Evolutionary conservation across 2,329 filamentous ascomycete species (phyloP).

Genomic region (Aspergillus sp.): DNA sequence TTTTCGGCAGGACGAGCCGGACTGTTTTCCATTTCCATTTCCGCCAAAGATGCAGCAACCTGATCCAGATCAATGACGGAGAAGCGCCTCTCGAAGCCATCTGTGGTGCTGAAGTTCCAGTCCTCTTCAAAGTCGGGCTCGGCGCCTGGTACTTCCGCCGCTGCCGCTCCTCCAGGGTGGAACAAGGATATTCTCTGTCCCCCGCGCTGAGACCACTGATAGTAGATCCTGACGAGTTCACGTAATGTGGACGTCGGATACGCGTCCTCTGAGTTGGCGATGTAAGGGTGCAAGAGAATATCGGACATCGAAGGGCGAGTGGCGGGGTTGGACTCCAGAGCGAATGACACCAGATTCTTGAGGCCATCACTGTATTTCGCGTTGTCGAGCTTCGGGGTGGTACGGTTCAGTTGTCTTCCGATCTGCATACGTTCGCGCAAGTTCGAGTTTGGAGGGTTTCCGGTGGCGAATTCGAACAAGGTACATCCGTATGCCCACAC

Average conservation of each 20-base stretch:
- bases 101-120: slow-evolving; percentile 66
- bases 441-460: slow-evolving; percentile 49
- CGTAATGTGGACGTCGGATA: slow-evolving; percentile 46
- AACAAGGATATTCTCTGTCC: slow-evolving; percentile 57
- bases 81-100: slow-evolving; percentile 56
- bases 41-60: slow-evolving; percentile 47
- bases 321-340: slow-evolving; percentile 43
- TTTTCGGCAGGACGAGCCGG: slow-evolving; percentile 26
- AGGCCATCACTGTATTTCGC: slow-evolving; percentile 45
- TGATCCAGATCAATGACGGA: slow-evolving; percentile 48
- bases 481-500: slow-evolving; percentile 54
- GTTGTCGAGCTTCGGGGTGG: slow-evolving; percentile 42
- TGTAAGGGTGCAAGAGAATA: slow-evolving; percentile 47
- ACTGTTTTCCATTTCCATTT: slow-evolving; percentile 42
- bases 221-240: slow-evolving; percentile 49
- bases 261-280: slow-evolving; percentile 40
- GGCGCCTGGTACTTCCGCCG: slow-evolving; percentile 50
- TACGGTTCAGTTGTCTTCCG: slow-evolving; percentile 44
- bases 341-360: slow-evolving; percentile 45
- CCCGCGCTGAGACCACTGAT: slow-evolving; percentile 49
- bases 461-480: slow-evolving; percentile 50
- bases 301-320: slow-evolving; percentile 48
- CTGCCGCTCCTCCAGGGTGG: slow-evolving; percentile 57
- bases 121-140: slow-evolving; percentile 49
- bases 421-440: slow-evolving; percentile 49